Percentiles rank a stretch among this genome's conserved stretches.
phyloP scores from a whole-genome alignment of 2,329 filamentous ascomycete genomes.

The Bipolaris bicolor region DNA sequence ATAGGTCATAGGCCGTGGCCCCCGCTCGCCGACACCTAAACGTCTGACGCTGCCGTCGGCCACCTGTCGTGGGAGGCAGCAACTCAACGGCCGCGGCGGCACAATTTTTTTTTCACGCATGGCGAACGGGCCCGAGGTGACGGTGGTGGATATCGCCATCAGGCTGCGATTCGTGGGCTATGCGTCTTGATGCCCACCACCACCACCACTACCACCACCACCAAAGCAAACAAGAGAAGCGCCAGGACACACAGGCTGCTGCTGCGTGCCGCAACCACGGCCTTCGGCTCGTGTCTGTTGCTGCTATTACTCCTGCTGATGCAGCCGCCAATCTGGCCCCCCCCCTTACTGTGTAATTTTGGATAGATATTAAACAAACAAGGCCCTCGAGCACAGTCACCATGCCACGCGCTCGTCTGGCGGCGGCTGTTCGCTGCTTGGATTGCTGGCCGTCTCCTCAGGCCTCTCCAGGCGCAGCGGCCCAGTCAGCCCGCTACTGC shows the following conservation, averaged over 20 bases:
- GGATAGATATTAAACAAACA: neutral
- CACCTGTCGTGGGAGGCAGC: conserved; percentile 23
- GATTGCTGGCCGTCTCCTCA: neutral
- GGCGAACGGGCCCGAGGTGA: conserved; percentile 21
- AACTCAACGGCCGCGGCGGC: conserved; percentile 24
- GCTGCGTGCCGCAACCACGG: neutral
- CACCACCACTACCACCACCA: conserved; percentile 2
- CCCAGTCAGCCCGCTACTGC: conserved; percentile 20
- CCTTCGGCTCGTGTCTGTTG: neutral
- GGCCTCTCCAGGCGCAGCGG: conserved; percentile 19
- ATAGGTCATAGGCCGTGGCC: conserved; percentile 6
- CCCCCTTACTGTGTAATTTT: conserved; percentile 1
- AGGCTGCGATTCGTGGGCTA: conserved; percentile 10
- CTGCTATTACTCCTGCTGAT: neutral
- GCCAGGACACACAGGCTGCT: neutral
- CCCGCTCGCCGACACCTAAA: conserved; percentile 8
- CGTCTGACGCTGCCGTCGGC: conserved; percentile 1
- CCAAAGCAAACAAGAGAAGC: conserved; percentile 6
- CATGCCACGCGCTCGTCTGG: conserved; percentile 9
- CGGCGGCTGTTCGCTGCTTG: conserved; percentile 1
- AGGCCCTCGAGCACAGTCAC: conserved; percentile 8
- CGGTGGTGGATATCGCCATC: conserved; percentile 2
- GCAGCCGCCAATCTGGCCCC: conserved; percentile 27
- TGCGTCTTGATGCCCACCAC: conserved; percentile 2
- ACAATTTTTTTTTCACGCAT: conserved; percentile 34